Conservation (phyloP, 495 filamentous ascomycete species). For the Penicillium flavigenum region DNA sequence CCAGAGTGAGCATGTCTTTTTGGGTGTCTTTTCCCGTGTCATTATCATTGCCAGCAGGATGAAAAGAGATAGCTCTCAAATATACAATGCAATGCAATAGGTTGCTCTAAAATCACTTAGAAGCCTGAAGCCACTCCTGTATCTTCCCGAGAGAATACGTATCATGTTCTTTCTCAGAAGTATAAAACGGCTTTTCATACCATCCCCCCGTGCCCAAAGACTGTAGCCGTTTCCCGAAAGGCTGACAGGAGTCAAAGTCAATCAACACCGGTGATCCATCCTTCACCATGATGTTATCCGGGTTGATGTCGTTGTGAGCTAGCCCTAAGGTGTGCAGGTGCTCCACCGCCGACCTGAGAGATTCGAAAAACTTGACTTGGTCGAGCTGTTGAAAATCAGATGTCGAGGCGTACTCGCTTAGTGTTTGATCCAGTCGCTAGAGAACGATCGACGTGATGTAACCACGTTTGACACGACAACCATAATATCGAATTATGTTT, state of each 20-base stretch:
- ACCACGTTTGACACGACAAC: neutral
- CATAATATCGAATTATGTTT: neutral
- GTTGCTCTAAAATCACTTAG: neutral
- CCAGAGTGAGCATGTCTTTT: neutral
- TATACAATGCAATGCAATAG: too few relatives aligned
- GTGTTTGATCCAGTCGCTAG: neutral
- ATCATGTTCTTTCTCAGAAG: neutral
- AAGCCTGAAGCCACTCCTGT: neutral
- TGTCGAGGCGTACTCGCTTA: neutral
- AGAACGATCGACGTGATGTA: neutral
- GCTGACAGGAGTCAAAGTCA: neutral
- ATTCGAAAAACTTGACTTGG: neutral
- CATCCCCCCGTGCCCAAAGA: neutral
- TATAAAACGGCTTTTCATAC: neutral
- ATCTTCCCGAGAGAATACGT: neutral
- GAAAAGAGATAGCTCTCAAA: neutral
- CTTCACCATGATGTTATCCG: neutral
- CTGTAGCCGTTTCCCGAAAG: neutral
- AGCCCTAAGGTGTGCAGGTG: neutral
- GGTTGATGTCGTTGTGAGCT: neutral
- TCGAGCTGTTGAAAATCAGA: neutral
- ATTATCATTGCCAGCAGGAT: neutral
- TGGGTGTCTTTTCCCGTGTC: too few relatives aligned
- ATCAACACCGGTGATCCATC: neutral
- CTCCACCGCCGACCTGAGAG: neutral